Percentiles rank a stretch among this genome's conserved stretches.
Conservation (phyloP, 345 rosid genomes). For the sweet orange (Citrus sinensis) region DNA sequence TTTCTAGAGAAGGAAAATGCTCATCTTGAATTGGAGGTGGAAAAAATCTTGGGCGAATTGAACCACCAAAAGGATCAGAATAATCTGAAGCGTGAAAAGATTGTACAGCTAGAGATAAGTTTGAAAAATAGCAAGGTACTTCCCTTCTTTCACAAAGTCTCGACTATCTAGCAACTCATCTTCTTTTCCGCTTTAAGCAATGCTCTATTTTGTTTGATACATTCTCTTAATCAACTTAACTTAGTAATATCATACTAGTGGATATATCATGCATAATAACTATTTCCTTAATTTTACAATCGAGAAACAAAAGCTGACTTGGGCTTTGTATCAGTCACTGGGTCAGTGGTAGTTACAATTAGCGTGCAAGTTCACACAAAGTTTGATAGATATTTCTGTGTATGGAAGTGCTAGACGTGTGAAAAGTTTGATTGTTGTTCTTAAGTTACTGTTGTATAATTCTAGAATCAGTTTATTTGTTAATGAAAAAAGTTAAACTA, state of each 20-base stretch:
- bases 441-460: neutral
- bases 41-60: conserved; percentile 47
- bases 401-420: neutral
- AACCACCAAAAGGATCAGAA: conserved; percentile 57
- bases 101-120: conserved; percentile 47
- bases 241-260: neutral
- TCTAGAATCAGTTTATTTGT: neutral
- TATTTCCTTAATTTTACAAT: neutral
- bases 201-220: neutral
- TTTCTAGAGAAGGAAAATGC: conserved; percentile 69
- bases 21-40: conserved; percentile 46
- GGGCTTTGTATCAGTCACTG: neutral
- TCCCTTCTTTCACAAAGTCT: neutral
- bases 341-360: neutral
- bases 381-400: neutral
- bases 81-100: conserved; percentile 41
- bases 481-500: neutral
- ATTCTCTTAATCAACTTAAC: neutral
- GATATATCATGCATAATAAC: neutral
- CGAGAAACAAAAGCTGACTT: neutral
- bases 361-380: neutral
- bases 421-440: neutral
- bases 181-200: neutral
- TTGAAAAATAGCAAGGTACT: conserved; percentile 58
- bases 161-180: neutral